phyloP scores from a whole-genome alignment of 2,329 filamentous ascomycete genomes.

The Zelopaecilomyces penicillatus region DNA sequence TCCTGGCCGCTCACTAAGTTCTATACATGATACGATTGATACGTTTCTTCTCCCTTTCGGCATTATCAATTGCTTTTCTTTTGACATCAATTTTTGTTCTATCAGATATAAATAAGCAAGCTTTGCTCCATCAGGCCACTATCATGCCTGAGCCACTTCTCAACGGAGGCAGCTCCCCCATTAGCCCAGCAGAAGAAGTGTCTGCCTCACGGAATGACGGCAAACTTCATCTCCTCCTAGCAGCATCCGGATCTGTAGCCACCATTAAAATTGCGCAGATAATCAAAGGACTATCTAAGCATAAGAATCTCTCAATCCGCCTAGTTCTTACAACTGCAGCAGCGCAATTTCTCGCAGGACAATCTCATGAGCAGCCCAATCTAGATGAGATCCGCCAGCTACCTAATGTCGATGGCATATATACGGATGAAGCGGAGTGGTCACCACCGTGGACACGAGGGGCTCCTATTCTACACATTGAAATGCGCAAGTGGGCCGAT shows the following conservation, averaged over 20 bases:
- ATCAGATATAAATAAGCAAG: too few species aligned
- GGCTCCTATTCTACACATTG: constrained; percentile 81
- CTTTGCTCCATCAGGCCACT: too few species aligned
- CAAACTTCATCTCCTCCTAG: constrained; percentile 35
- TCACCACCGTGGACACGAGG: constrained; percentile 66
- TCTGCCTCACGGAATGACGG: constrained; percentile 26
- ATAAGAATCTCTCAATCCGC: constrained; percentile 64
- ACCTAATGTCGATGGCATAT: constrained; percentile 70
- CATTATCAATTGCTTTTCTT: too few species aligned
- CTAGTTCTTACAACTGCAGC: constrained; percentile 71
- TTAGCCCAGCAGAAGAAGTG: constrained; percentile 23
- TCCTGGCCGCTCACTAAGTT: too few species aligned
- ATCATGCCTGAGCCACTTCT: too few species aligned
- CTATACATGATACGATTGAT: too few species aligned
- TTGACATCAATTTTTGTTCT: too few species aligned
- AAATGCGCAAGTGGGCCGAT: constrained; percentile 71
- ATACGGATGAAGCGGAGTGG: constrained; percentile 85
- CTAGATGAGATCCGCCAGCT: constrained; percentile 49
- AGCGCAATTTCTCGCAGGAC: constrained; percentile 65
- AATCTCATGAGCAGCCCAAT: constrained; percentile 68
- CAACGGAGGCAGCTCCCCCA: neutral
- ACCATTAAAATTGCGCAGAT: constrained; percentile 76
- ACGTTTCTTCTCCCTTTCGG: too few species aligned
- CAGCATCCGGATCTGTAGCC: constrained; percentile 56
- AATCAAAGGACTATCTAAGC: constrained; percentile 45